Conservation (phyloP, 192 early-diverging fungal genomes). For the Ramicandelaber brevisporus region DNA sequence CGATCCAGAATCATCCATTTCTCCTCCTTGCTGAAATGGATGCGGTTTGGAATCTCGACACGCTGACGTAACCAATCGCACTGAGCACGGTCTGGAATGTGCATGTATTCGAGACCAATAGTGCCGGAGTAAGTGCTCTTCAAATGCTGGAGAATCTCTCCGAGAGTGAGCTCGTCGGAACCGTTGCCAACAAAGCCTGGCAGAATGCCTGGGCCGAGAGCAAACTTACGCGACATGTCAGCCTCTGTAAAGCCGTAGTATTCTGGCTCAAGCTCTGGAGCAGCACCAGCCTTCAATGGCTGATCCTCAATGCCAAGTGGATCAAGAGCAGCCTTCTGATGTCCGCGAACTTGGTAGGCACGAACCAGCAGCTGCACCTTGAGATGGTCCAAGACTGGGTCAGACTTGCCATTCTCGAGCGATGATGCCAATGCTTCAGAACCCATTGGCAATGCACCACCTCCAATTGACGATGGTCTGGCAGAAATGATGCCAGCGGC, state of each 20-base stretch:
- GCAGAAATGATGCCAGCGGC: conserved; percentile 50
- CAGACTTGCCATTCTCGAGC: conserved; percentile 22
- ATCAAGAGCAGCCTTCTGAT: conserved; percentile 86
- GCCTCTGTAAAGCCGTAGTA: conserved; percentile 89
- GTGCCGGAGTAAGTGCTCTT: conserved; percentile 74
- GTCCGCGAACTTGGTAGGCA: conserved; percentile 90
- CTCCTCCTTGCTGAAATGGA: conserved; percentile 68
- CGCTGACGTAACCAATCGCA: conserved; percentile 92
- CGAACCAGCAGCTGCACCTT: conserved; percentile 92
- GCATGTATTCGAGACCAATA: conserved; percentile 95
- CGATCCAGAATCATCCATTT: conserved; percentile 86
- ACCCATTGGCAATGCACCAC: conserved; percentile 29
- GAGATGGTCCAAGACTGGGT: conserved; percentile 83
- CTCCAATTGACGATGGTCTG: no score
- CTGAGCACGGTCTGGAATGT: conserved; percentile 84
- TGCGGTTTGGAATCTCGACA: conserved; percentile 76
- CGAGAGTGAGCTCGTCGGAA: conserved; percentile 49
- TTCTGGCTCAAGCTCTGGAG: conserved; percentile 56
- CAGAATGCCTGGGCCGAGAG: conserved; percentile 81
- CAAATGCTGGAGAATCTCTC: conserved; percentile 66
- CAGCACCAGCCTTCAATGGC: conserved; percentile 20
- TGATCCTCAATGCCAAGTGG: conserved; percentile 63
- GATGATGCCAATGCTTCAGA: conserved; percentile 13
- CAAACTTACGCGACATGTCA: conserved; percentile 81
- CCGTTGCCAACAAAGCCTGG: conserved; percentile 53